Base-by-base conservation (phyloP, 208 protist genomes). In the Leishmania tarentolae region DNA sequence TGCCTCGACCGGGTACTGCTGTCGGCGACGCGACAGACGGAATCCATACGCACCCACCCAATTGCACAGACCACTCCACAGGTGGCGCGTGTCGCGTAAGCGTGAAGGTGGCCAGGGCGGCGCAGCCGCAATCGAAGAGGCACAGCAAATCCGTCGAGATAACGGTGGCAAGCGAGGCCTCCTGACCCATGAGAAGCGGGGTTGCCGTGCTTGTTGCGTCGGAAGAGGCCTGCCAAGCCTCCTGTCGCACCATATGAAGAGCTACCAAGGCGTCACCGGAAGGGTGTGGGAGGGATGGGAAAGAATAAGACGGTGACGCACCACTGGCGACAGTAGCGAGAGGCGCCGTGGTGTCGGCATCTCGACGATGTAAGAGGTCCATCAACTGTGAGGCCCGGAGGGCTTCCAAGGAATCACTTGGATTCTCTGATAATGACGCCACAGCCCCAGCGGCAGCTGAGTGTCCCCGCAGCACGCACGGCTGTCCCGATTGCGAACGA, bases 21-120 rank as follows among this genome's bases (percentile, higher is more conserved):
- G 2, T 13, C 52, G 68, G 40, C 42, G 42, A 46, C 44, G 50
- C 11, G 46, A 31, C 17, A 75, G 50, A 76, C 28, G 72, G 72
- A 61, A 76, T 76, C 72, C 72, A 76, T 44, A 28, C 52, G 35
- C 50, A 76, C 17, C 52, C 52, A 35, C 46, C 15, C 50, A 76
- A 19, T 15, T 42, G 50, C 50, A 61, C 72, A 24, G 50, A 61
- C 72, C 72, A 76, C 50, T 61, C 72, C 40, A 28, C 42, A 53
- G 50, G 31, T 61, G 52, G 50, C 50, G 52, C 24, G 40, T 28
- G 31, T 31, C 52, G 65, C 35, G 61, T 71, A 4, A 82, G 61
- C 15, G 28, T 47, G 44, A 82, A 86, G 21, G 73, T 86, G 28
- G 74, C 82, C 50, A 86, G 61, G 11, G 82, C 78, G 21, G 72